Conservation (phyloP, 2,329 filamentous ascomycete genomes). For the Colletotrichum tofieldiae region DNA sequence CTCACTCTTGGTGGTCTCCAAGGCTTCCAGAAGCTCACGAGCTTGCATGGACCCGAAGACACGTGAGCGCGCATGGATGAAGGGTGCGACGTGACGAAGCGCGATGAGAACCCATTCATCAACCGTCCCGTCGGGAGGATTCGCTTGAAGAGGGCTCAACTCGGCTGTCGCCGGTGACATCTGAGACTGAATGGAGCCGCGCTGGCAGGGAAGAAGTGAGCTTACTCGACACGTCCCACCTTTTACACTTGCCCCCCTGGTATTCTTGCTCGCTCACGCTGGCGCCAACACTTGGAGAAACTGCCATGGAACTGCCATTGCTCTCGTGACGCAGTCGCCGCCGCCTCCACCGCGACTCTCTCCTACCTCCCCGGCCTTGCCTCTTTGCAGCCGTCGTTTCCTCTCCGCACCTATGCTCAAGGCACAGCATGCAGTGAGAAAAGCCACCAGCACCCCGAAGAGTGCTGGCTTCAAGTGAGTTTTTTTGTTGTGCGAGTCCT, state of each 20-base stretch:
- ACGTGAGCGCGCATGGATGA: not conserved
- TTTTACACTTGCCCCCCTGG: not conserved
- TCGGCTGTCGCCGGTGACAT: constrained; percentile 22
- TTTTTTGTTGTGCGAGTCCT: constrained; percentile 42
- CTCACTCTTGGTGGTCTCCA: not conserved
- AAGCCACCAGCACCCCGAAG: constrained; percentile 54
- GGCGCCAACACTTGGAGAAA: not conserved
- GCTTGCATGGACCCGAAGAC: not conserved
- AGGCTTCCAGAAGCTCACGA: not conserved
- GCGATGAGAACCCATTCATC: not conserved
- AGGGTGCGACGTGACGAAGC: not conserved
- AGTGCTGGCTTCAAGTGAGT: constrained; percentile 30
- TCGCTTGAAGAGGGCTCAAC: not conserved
- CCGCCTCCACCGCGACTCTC: not conserved
- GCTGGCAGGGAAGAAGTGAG: not conserved
- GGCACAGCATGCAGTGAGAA: constrained; percentile 68
- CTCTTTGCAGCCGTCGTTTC: constrained; percentile 40
- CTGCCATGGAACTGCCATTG: not conserved
- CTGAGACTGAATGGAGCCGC: not conserved
- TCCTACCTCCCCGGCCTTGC: not conserved
- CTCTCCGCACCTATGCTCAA: constrained; percentile 67
- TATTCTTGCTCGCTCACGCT: not conserved
- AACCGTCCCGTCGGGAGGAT: not conserved
- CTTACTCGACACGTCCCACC: not conserved
- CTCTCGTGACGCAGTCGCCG: not conserved